Conservation (phyloP, 805 yeast species). For the Metschnikowia borealis region DNA sequence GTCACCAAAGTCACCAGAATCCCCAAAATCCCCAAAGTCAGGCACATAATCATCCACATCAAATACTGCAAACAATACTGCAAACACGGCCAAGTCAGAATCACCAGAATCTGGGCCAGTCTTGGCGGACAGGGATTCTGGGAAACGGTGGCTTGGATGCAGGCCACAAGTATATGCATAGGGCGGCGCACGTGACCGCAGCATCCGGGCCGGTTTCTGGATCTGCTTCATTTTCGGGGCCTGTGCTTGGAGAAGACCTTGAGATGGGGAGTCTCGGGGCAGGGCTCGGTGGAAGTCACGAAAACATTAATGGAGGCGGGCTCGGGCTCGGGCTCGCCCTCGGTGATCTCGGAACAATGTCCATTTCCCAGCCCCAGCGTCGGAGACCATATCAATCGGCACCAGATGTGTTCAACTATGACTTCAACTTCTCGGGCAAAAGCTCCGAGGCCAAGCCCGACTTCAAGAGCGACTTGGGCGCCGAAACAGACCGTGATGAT, state of each 20-base stretch:
- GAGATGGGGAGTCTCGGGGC: background rate
- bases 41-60: too few species aligned
- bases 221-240: background rate
- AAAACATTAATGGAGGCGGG: too few species aligned
- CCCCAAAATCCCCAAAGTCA: too few species aligned
- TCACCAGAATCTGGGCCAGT: too few species aligned
- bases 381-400: background rate
- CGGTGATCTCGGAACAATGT: background rate
- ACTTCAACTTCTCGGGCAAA: background rate
- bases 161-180: too few species aligned
- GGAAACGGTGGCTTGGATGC: too few species aligned
- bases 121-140: too few species aligned
- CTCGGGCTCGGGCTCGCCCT: background rate
- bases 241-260: background rate
- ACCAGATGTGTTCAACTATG: background rate
- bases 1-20: too few species aligned
- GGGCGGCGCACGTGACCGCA: background rate
- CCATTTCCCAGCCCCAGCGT: background rate
- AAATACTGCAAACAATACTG: too few species aligned
- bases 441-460: background rate
- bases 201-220: background rate
- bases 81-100: too few species aligned
- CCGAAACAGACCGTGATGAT: constrained; percentile 3
- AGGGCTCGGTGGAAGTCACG: too few species aligned
- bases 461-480: background rate